Percentiles rank a stretch among this genome's conserved stretches.
Evolutionary conservation across 805 yeast species (phyloP).

Genomic region (Metschnikowia bowlesiae): DNA sequence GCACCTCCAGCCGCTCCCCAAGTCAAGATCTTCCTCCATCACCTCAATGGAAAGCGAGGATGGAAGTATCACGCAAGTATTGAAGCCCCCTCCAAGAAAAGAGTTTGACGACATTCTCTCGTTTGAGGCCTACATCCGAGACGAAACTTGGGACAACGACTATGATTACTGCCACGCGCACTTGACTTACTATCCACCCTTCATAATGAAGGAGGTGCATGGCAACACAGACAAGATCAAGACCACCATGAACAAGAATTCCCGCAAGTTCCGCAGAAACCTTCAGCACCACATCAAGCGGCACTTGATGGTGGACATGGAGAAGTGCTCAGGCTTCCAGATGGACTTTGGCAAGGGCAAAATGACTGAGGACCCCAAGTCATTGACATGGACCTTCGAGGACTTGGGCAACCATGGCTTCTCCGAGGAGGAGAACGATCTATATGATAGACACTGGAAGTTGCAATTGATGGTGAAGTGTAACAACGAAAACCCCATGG

Average conservation of each 20-base stretch:
- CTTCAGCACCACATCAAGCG: conserved; percentile 71
- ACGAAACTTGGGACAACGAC: conserved; percentile 75
- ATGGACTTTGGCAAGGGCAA: conserved; percentile 47
- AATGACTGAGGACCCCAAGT: conserved; percentile 47
- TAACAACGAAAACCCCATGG: conserved; percentile 62
- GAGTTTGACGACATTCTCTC: conserved; percentile 60
- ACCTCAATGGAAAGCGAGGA: conserved; percentile 35
- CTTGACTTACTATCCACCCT: conserved; percentile 68
- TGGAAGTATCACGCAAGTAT: conserved; percentile 20
- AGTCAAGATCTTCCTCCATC: conserved; percentile 35
- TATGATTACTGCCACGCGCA: conserved; percentile 65
- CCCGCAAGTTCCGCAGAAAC: conserved; percentile 67
- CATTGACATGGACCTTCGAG: conserved; percentile 58
- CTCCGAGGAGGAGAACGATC: conserved; percentile 41
- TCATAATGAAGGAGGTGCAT: conserved; percentile 60
- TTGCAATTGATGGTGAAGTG: conserved; percentile 61
- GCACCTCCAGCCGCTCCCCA: conserved; percentile 37
- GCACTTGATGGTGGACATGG: conserved; percentile 65
- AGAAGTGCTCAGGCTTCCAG: conserved; percentile 54
- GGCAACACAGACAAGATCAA: conserved; percentile 68
- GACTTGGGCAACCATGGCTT: conserved; percentile 59
- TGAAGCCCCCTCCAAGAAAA: conserved; percentile 39
- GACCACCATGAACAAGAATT: conserved; percentile 67
- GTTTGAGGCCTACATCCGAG: conserved; percentile 61
- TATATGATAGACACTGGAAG: conserved; percentile 55